Conservation (phyloP, 1,284 basidiomycete species). For the Quambalaria eucalypti region DNA sequence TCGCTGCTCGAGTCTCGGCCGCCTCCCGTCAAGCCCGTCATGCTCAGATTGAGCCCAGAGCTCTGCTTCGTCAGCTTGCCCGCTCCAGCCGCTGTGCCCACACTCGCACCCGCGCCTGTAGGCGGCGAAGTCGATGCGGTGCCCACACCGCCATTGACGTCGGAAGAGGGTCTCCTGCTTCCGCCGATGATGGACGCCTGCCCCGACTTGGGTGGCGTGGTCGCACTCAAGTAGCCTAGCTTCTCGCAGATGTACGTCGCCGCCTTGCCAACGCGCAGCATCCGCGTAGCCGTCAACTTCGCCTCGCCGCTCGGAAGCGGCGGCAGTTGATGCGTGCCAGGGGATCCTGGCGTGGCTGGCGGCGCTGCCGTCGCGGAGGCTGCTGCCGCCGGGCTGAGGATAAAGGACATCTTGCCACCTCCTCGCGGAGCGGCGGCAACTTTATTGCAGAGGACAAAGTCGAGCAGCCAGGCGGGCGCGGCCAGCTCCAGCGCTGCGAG, state of each 20-base stretch:
- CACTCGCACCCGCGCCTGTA: background rate
- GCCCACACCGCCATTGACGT: background rate
- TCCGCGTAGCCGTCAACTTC: constrained; percentile 75
- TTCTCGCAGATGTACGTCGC: constrained; percentile 79
- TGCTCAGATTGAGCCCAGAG: background rate
- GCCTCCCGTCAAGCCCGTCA: background rate
- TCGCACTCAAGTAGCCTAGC: constrained; percentile 49
- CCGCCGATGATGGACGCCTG: background rate
- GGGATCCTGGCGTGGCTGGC: background rate
- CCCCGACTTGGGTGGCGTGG: background rate
- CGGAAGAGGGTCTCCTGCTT: background rate
- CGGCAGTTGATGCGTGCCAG: constrained; percentile 9
- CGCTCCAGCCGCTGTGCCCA: background rate
- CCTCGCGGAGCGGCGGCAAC: constrained; percentile 9
- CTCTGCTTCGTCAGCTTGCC: background rate
- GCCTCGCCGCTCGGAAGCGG: constrained; percentile 58
- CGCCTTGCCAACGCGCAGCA: constrained; percentile 75
- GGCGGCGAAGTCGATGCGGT: background rate
- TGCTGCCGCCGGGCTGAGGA: background rate
- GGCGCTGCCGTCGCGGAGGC: background rate
- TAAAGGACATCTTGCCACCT: constrained; percentile 2
- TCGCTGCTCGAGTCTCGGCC: background rate
- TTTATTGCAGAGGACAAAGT: constrained; percentile 61
- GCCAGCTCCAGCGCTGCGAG: constrained; percentile 62
- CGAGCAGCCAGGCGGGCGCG: constrained; percentile 79